Base-by-base conservation (phyloP, 2,329 filamentous ascomycete species). In the Epichloe gansuensis region DNA sequence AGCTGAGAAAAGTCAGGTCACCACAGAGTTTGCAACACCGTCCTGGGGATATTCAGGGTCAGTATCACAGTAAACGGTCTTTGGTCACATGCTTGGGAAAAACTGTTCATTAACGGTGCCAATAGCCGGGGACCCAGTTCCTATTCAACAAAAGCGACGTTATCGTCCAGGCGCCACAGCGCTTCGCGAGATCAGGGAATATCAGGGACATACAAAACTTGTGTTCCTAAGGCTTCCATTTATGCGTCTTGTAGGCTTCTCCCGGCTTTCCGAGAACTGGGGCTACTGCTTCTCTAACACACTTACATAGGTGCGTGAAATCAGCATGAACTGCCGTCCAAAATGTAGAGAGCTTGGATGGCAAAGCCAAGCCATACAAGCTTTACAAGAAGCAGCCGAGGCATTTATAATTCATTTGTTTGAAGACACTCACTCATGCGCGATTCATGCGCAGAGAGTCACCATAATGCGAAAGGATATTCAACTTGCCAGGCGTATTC, bases 381-480 rank as follows among this genome's bases (percentile, higher is more conserved):
- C 91, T 12, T 77, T 97, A 3, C 91, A 97, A 71, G 91, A 97
- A 75, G 89, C 91, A 13, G 82, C 91, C n/a, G 91, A 97, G 73
- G 91, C 91, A 5, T 97, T 95, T 70, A 78, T 97, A 60, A 87
- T 97, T 54, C 91, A 95, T 65, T 75, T 97, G n/a, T 96, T 97
- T 65, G 91, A 96, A 55, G 67, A 70, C 50, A 68, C 68, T 38
- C 96, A 97, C 72, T 79, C 97, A 43, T 96, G 91, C 72, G 93
- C 91, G 57, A 91, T 97, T 62, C 91, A 97, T 71, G 93, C 91
- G 56, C 96, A 95, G 75, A 80, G 91, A 67, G 90, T 97, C 51
- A 97, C 91, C 41, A 95, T 96, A 62, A 91, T 95, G 88, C 90
- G 93, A 70, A 95, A 95, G 73, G 93, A 97, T 70, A 95, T 98